Conservation (phyloP, 2,329 filamentous ascomycete species). For the Ploettnerulaceae sp. region DNA sequence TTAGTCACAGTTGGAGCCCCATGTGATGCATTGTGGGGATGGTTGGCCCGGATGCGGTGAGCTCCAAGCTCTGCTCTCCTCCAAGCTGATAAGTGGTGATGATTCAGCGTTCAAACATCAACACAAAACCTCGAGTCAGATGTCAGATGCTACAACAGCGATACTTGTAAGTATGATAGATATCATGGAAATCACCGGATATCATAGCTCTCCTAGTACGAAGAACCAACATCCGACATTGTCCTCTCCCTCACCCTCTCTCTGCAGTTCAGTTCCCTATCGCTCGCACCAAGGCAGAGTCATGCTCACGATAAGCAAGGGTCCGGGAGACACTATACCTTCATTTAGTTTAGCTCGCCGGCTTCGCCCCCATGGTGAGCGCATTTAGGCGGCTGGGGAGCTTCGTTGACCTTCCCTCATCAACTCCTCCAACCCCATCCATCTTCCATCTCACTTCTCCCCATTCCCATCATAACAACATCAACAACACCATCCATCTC, state of each 20-base stretch:
- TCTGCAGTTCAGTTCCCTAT: constrained; percentile 1
- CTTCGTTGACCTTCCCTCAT: constrained; percentile 16
- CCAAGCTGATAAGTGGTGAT: background rate
- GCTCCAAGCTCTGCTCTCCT: background rate
- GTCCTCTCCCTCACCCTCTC: background rate
- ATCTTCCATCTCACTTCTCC: constrained; percentile 26
- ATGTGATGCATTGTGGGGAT: background rate
- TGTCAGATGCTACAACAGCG: background rate
- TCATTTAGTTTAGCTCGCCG: constrained; percentile 4
- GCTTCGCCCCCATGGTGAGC: constrained; percentile 12
- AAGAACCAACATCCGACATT: too few relatives aligned
- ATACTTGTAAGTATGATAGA: too few relatives aligned
- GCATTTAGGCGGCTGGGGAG: constrained; percentile 15
- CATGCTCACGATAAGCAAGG: constrained; percentile 12
- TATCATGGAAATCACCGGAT: too few relatives aligned
- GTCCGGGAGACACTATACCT: background rate
- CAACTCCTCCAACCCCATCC: constrained; percentile 19
- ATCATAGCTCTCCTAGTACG: background rate
- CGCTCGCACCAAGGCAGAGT: constrained; percentile 6
- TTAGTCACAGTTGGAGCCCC: too few relatives aligned
- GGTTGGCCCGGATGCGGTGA: constrained; percentile 3
- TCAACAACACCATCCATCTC: background rate
- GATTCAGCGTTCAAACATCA: background rate
- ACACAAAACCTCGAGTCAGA: background rate
- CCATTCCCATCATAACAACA: constrained; percentile 5